Base-by-base conservation (phyloP, 495 filamentous ascomycete species). In the Trypethelium eluteriae region DNA sequence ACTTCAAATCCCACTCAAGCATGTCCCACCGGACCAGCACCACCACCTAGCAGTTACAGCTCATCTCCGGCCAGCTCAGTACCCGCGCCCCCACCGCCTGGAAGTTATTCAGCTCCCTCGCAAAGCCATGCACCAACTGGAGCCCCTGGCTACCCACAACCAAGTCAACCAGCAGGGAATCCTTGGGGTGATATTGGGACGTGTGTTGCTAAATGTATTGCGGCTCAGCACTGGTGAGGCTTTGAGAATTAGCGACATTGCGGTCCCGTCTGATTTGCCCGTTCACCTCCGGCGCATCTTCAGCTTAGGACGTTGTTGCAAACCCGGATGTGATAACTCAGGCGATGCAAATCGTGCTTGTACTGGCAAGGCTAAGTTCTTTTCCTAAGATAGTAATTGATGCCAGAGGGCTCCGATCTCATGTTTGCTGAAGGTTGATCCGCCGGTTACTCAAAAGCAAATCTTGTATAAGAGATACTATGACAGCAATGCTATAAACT, bases 171-270 rank as follows among this genome's bases (percentile, higher is more conserved):
- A 18, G 2, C 49, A 0, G 49, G 49, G 18, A 53, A 53, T 53
- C 49, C 49, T 53, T 53, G 49, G 49, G 49, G 49, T 2, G 49
- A 53, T 53, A 53, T 53, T 2, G 49, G 49, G 18, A 53, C 49
- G 11, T 53, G 49, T 53, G 18, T 53, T 53, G 49, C 49, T 53
- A 53, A 53, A 53, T 53, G 49, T 53, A n/a, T 53, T 53, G 49
- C 49, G 49, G 49, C 49, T 53, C 49, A 53, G 49, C 49, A 53
- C 1, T 53, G 49, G 49, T 53, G 49, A 53, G 18, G 5, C 2
- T 2, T 53, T 25, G 18, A 16, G 41, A 16, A 46, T 0, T 46
- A 46, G 41, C 41, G 16, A 16, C 16, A 1, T 7, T 46, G 41
- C n/a, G n/a, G n/a, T n/a, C n/a, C n/a, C 41, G 1, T 46, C 41